A percentile compares a stretch with the other conserved stretches of the same genome.
phyloP scores from a whole-genome alignment of 2,329 filamentous ascomycete genomes.

The Cladosporium colombiae region DNA sequence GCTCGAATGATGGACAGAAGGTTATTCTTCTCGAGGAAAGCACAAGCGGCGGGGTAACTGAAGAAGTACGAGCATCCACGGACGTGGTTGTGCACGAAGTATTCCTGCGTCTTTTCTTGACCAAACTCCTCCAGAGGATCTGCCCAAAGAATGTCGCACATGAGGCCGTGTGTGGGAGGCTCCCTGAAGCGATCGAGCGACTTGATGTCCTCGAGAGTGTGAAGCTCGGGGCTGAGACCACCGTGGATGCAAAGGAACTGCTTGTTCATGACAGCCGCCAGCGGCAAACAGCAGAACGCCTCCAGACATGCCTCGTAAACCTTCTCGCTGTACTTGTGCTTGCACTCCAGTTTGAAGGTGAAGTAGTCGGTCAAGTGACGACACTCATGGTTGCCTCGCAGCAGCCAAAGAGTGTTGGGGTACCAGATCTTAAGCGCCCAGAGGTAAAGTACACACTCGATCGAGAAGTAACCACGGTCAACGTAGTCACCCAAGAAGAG shows the following conservation, averaged over 20 bases:
- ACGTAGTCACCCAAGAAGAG: constrained; percentile 98
- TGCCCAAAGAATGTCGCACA: constrained; percentile 99
- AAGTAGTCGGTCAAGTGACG: constrained; percentile 99
- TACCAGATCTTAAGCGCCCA: constrained; percentile 99
- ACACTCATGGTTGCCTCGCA: constrained; percentile 98
- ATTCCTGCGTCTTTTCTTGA: constrained; percentile 97
- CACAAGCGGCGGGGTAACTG: constrained; percentile 94
- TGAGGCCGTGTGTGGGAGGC: constrained; percentile 92
- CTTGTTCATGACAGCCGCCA: constrained; percentile 99
- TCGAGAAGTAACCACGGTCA: constrained; percentile 97
- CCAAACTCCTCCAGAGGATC: constrained; percentile 98
- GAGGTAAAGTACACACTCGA: constrained; percentile 97
- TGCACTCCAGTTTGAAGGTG: constrained; percentile 99
- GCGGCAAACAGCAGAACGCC: constrained; percentile 88
- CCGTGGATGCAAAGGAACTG: constrained; percentile 99
- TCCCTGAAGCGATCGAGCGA: constrained; percentile 98
- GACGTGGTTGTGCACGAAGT: constrained; percentile 97
- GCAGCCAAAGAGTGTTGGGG: constrained; percentile 92
- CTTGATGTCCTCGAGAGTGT: constrained; percentile 92
- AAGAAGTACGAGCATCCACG: constrained; percentile 99
- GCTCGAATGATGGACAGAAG: constrained; percentile 94
- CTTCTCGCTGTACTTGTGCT: constrained; percentile 97
- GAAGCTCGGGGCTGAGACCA: constrained; percentile 90
- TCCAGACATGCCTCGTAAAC: constrained; percentile 99
- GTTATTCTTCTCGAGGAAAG: constrained; percentile 98